Conservation (phyloP, 108 stramenopile genomes). For the Nannochloropsis salina region DNA sequence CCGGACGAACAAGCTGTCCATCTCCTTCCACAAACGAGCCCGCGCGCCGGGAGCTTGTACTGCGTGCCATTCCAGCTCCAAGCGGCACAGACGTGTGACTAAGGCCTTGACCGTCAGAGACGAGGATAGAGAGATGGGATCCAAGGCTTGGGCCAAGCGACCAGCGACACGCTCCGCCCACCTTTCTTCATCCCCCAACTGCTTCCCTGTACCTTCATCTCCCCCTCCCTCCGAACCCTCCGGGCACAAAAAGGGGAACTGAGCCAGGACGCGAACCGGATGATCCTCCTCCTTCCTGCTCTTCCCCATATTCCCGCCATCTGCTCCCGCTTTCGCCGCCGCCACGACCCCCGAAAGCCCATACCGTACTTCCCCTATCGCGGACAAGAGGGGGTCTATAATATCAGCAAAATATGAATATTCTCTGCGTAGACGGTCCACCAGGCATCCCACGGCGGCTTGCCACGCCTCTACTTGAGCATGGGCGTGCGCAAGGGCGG, state of each 20-base stretch:
- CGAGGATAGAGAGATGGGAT: neutral
- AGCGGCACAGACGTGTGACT: neutral
- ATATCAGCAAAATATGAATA: neutral
- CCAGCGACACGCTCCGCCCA: neutral
- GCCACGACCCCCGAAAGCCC: neutral
- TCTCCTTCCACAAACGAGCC: neutral
- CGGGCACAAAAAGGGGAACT: neutral
- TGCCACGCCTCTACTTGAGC: neutral
- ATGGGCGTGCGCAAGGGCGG: neutral
- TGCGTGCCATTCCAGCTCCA: constrained; percentile 5
- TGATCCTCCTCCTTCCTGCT: neutral
- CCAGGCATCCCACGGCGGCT: neutral
- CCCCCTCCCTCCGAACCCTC: neutral
- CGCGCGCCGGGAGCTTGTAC: neutral
- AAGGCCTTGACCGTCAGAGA: neutral
- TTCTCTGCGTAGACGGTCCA: neutral
- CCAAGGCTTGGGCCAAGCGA: neutral
- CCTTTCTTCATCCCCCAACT: neutral
- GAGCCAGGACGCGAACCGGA: neutral
- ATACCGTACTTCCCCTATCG: constrained; percentile 5
- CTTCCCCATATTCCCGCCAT: neutral
- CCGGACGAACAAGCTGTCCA: neutral
- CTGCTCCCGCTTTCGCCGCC: neutral
- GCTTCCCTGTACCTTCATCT: too few relatives aligned
- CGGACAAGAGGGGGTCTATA: neutral